These are phyloP conservation scores for Rhizoclosmatium globosum DNA, from an alignment of 192 early-diverging fungal species.

Conservation along the genomic window DNA sequence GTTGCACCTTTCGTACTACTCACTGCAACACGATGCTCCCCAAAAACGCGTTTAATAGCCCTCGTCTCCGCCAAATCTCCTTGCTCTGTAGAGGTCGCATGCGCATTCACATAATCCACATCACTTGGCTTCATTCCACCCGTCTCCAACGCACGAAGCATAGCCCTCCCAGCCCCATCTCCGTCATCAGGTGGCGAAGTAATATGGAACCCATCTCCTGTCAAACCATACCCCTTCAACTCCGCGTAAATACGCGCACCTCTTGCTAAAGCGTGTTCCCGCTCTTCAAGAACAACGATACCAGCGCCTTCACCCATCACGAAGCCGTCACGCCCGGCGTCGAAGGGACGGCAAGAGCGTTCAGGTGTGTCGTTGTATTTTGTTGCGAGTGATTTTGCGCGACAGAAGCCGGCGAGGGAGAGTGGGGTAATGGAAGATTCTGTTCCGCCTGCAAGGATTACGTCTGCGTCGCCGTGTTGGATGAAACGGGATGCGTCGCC, in stretches of 20 bases:
- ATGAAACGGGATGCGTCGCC: constrained; percentile 96
- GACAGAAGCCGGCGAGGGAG: constrained; percentile 88
- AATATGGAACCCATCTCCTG: constrained; percentile 92
- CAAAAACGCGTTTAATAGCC: constrained; percentile 85
- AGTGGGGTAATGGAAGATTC: constrained; percentile 88
- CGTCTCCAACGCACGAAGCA: constrained; percentile 77
- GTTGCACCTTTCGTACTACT: constrained; percentile 93
- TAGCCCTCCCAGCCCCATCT: constrained; percentile 84
- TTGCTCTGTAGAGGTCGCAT: constrained; percentile 88
- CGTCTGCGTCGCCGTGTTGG: constrained; percentile 89
- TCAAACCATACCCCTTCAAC: constrained; percentile 87
- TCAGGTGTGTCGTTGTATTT: constrained; percentile 81
- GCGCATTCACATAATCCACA: constrained; percentile 92
- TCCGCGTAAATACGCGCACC: constrained; percentile 94
- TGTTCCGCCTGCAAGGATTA: constrained; percentile 93
- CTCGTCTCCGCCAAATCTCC: constrained; percentile 87
- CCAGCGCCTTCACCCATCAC: constrained; percentile 95
- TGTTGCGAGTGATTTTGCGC: constrained; percentile 83
- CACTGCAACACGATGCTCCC: constrained; percentile 59
- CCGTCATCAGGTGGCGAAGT: constrained; percentile 91
- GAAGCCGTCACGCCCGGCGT: constrained; percentile 85
- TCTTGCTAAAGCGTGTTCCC: constrained; percentile 82
- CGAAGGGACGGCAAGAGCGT: constrained; percentile 91
- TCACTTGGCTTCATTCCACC: constrained; percentile 66
- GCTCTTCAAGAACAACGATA: constrained; percentile 88